Conservation (phyloP, 306 rosid species). For the Gillenia trifoliata region DNA sequence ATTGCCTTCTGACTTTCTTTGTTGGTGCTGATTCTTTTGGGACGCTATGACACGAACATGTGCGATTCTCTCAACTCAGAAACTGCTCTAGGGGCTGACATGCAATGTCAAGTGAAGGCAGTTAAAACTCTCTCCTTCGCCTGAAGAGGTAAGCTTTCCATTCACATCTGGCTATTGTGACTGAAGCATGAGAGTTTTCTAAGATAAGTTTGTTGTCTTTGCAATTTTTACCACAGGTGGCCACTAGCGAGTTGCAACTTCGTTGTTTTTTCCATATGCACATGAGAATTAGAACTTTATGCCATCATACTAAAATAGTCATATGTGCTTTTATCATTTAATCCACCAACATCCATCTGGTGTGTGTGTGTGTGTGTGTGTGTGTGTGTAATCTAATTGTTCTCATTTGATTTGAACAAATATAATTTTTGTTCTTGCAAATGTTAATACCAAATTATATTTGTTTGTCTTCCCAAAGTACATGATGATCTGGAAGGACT, state of each 20-base stretch:
- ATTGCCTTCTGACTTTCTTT: background rate
- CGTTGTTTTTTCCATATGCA: no score
- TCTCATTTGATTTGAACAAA: no score
- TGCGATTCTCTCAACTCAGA: constrained; percentile 43
- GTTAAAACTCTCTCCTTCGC: constrained; percentile 24
- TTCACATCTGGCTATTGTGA: no score
- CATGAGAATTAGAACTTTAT: no score
- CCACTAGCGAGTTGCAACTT: no score
- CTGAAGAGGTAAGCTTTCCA: constrained; percentile 43
- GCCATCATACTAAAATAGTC: no score
- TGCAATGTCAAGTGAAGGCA: constrained; percentile 1
- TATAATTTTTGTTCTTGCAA: background rate
- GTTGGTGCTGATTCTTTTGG: background rate
- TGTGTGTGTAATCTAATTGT: no score
- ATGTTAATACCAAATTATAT: background rate
- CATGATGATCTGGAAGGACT: constrained; percentile 27
- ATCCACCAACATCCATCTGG: no score
- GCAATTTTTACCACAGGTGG: background rate
- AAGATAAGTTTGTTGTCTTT: background rate
- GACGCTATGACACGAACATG: constrained; percentile 24
- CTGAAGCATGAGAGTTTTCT: background rate
- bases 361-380: no score
- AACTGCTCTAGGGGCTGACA: background rate
- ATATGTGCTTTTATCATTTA: no score
- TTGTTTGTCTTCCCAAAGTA: background rate